Base-by-base conservation (phyloP, 1,284 basidiomycete genomes). In the Rhodotorula mucilaginosa region DNA sequence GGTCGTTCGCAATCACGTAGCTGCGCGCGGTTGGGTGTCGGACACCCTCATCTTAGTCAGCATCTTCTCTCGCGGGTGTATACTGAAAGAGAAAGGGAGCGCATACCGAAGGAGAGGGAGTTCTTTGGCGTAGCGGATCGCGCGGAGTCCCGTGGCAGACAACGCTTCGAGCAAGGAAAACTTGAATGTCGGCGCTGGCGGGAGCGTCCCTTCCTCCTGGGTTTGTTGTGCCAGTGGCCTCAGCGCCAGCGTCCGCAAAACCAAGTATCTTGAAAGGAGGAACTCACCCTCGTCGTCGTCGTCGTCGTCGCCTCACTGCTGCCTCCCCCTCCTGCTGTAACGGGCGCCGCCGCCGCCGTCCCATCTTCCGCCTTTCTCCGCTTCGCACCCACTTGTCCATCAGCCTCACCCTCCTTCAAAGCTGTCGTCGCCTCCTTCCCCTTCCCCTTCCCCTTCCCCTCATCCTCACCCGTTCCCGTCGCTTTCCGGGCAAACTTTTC, bases 51-150 rank as follows among this genome's bases (percentile, higher is more conserved):
- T 19, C 65, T 61, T 29, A 47, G 71, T 56, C 44, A 70, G 29
- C 65, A 29, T 29, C 26, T 16, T 15, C 12, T 16, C 3, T 56
- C 16, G 12, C 29, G 2, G 3, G 52, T n/a, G 13, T 7, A 15
- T 54, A 21, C 13, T 49, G 70, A 31, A 5, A 34, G 58, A 48
- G 4, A 31, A 48, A 51, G 12, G 1, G 23, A 56, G 51, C 48
- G 78, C 83, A 68, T 72, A 95, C 91, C 89, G 91, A 73, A 95
- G 87, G 52, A 91, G 85, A 1, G 96, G 94, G 16, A 99, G 95
- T 82, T 99, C 96, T 78, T 97, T 95, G 0, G 96, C 96, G 80
- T 99, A 99, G 47, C 96, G 91, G 74, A 99, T 98, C 5, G 94
- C 91, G 18, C 96, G 89, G 34, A 99, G 85, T 34, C 96, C 96